Evolutionary conservation across 306 rosid species (phyloP).

Genomic region (Styphnolobium japonicum): DNA sequence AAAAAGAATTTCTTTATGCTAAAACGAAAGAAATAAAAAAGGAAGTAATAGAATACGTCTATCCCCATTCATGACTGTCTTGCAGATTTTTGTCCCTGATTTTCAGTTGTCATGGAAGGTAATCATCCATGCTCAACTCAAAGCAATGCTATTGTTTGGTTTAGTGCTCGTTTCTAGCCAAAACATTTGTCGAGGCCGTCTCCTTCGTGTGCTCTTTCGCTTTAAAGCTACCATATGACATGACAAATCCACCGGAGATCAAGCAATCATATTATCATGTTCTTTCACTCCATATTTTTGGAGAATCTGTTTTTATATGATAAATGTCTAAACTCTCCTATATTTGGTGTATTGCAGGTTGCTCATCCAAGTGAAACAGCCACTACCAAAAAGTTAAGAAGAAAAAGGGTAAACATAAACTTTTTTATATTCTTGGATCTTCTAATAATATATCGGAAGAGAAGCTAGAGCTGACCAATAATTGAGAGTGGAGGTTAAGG

Average conservation of each 20-base stretch:
- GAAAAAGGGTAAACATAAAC: constrained; percentile 59
- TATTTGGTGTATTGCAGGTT: constrained; percentile 41
- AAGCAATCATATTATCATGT: neutral
- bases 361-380: constrained; percentile 41
- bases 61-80: too few species aligned
- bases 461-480: neutral
- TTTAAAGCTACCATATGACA: too few species aligned
- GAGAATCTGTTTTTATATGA: neutral
- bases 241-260: neutral
- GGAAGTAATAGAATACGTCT: too few species aligned
- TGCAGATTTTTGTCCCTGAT: neutral
- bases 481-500: neutral
- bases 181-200: neutral
- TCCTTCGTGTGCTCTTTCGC: neutral
- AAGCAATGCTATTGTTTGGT: neutral
- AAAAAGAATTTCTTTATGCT: too few species aligned
- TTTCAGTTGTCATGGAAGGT: neutral
- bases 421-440: neutral
- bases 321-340: neutral
- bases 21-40: neutral
- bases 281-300: neutral
- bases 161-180: neutral
- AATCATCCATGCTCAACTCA: neutral
- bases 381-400: constrained; percentile 59
- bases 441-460: neutral